Base-by-base conservation (phyloP, 257 asterid genomes). In the Penstemon eatonii region DNA sequence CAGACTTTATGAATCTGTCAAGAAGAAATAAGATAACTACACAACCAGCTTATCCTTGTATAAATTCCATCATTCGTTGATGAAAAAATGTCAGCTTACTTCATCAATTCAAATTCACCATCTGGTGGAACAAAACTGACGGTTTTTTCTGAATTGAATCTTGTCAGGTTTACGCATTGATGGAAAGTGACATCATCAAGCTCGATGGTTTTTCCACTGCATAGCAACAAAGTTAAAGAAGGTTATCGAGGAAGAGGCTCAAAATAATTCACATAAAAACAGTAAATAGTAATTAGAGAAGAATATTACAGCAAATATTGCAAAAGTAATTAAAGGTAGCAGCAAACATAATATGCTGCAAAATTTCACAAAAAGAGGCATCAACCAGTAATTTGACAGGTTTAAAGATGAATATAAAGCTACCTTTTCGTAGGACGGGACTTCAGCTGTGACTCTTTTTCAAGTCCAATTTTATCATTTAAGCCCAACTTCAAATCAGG, bases 21-120 rank as follows among this genome's bases (percentile, higher is more conserved):
- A 39, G 66, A 60, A 42, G 42, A 60, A 7, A 56, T 67, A 56
- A 47, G 5, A 65, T 33, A n/a, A 39, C 54, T 63, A 12, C 15
- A 56, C 6, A 13, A 39, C 67, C 18, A 47, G 8, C 55, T 71
- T 45, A 50, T 56, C 54, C 3, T 18, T 41, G 52, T 45, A 64
- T n/a, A n/a, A 53, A 58, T 43, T 25, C 38, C 42, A 52, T 55
- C 63, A 38, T 58, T 18, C 2, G 37, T 40, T 41, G 64, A 67
- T 45, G 8, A 8, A 38, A 51, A 68, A 77, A 70, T 54, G 71
- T 54, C 60, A 74, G 61, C 99, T 85, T 89, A 94, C 99, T 91
- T 94, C 99, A 94, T 94, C 87, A 94, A 73, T 84, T 94, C 99
- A 74, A 94, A 94, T 91, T 94, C 99, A 76, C 99, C 99, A 91